A percentile compares a stretch with the other conserved stretches of the same genome.
These are phyloP conservation scores for Claviceps purpurea DNA, from an alignment of 2,329 filamentous ascomycete genomes.

Conservation along the genomic window DNA sequence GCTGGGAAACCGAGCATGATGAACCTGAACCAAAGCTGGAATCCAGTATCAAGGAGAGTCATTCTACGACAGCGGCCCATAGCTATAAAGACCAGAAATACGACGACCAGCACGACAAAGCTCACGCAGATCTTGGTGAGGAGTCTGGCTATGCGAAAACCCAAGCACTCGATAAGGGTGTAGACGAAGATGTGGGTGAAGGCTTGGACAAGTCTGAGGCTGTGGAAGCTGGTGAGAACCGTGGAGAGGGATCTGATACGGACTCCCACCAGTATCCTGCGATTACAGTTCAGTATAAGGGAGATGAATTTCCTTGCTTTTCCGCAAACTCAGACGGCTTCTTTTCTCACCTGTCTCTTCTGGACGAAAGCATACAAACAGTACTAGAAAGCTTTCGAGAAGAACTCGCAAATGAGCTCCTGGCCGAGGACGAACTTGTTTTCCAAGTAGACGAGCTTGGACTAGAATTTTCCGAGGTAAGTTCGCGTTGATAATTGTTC, in stretches of 20 bases:
- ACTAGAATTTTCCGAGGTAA: constrained; percentile 38
- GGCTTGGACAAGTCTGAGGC: not conserved
- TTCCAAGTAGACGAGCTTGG: constrained; percentile 38
- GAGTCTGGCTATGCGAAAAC: not conserved
- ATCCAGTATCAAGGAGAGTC: not conserved
- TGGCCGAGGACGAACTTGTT: constrained; percentile 33
- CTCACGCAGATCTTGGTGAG: not conserved
- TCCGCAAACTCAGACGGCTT: constrained; percentile 26
- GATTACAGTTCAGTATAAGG: constrained; percentile 30
- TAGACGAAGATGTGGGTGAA: constrained; percentile 2
- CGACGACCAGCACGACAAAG: not conserved
- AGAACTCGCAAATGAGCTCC: constrained; percentile 32
- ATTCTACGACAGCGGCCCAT: not conserved
- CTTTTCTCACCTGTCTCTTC: constrained; percentile 27
- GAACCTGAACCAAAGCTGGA: constrained; percentile 5
- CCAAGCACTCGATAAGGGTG: constrained; percentile 1
- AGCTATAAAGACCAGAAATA: not conserved
- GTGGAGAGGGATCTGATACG: constrained; percentile 3
- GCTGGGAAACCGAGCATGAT: constrained; percentile 11
- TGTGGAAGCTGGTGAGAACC: not conserved
- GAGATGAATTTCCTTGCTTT: constrained; percentile 29
- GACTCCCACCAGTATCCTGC: constrained; percentile 16
- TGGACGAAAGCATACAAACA: constrained; percentile 30
- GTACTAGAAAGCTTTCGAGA: constrained; percentile 31
- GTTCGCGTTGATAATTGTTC: constrained; percentile 7